Conservation (phyloP, 1,284 basidiomycete species). For the Boletus hoseneyae region DNA sequence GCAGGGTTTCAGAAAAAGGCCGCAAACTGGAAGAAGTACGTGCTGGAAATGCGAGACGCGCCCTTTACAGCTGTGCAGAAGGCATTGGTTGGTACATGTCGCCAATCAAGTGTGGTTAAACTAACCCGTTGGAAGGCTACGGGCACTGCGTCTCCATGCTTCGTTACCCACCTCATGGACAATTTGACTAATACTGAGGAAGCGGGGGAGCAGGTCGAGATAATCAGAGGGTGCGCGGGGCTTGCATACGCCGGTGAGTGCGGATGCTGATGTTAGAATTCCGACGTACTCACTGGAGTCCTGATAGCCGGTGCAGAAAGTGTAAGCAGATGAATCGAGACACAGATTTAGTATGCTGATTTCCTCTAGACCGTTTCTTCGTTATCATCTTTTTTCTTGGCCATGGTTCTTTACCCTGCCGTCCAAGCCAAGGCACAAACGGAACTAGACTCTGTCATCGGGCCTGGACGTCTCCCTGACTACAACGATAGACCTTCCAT, state of each 20-base stretch:
- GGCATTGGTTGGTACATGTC: constrained; percentile 21
- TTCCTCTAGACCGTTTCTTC: constrained; percentile 40
- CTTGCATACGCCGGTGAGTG: constrained; percentile 33
- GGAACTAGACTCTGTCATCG: constrained; percentile 44
- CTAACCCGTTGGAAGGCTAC: constrained; percentile 19
- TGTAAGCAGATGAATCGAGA: constrained; percentile 14
- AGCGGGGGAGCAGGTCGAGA: constrained; percentile 21
- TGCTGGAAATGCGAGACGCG: constrained; percentile 31
- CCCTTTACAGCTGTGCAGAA: constrained; percentile 29
- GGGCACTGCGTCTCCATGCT: constrained; percentile 32
- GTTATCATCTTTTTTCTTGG: constrained; percentile 46
- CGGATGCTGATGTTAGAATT: neutral
- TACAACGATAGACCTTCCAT: constrained; percentile 42
- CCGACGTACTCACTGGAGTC: constrained; percentile 8
- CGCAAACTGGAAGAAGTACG: constrained; percentile 28
- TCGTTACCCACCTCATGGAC: constrained; percentile 28
- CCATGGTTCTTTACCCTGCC: constrained; percentile 45
- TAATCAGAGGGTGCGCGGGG: constrained; percentile 31
- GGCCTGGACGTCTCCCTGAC: constrained; percentile 41
- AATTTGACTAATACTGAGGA: constrained; percentile 16
- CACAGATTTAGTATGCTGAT: constrained; percentile 9
- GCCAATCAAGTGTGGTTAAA: neutral
- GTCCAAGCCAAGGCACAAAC: constrained; percentile 44
- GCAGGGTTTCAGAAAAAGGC: constrained; percentile 33
- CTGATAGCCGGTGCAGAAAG: constrained; percentile 31